Evolutionary conservation across 2,329 filamentous ascomycete genomes (phyloP), one percentile per base, ranked within the genome.

Genomic region (Xylariaceae sp.): DNA sequence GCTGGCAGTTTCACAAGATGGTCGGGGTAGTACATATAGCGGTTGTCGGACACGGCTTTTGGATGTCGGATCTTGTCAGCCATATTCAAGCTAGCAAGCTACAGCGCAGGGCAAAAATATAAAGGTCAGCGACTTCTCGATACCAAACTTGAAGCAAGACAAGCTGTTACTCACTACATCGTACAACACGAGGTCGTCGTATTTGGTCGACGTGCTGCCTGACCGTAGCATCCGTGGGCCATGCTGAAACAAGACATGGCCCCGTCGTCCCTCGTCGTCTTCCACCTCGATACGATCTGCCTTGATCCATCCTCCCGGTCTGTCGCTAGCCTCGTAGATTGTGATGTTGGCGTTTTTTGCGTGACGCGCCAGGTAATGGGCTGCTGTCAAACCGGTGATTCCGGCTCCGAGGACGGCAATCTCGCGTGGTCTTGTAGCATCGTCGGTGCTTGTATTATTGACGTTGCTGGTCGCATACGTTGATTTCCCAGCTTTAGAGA

Each of bases 21-120:
- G 71, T 96, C 90, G 2, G 91, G 91, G 69, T 96, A 96, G 81
- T 95, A 97, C 58, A 98, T 79, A 74, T 88, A 97, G 60, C 92
- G 89, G 69, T 79, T 50, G 81, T 79, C 49, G 82, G 75, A 4
- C 82, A 79, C 26, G 70, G 71, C 37, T 75, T 82, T 4, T 73
- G 74, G 41, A 80, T 86, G 67, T 76, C 77, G 48, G 28, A 91
- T 71, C 56, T 88, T 76, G 51, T 85, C 72, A 43, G 77, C 65
- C 34, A 92, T 69, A 19, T 78, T 79, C 31, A 91, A 74, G 31
- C 84, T 79, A 58, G 79, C 72, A 52, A 89, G 74, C 87, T 90
- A 56, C 33, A 48, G 41, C n/a, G 19, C 28, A 19, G 28, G 19
- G 31, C 28, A 26, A 8, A n/a, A 39, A 41, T 14, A 19, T 26